Evolutionary conservation across 2,329 filamentous ascomycete species (phyloP), one percentile per base, ranked within the genome.

Genomic region (Hirsutella thompsonii): DNA sequence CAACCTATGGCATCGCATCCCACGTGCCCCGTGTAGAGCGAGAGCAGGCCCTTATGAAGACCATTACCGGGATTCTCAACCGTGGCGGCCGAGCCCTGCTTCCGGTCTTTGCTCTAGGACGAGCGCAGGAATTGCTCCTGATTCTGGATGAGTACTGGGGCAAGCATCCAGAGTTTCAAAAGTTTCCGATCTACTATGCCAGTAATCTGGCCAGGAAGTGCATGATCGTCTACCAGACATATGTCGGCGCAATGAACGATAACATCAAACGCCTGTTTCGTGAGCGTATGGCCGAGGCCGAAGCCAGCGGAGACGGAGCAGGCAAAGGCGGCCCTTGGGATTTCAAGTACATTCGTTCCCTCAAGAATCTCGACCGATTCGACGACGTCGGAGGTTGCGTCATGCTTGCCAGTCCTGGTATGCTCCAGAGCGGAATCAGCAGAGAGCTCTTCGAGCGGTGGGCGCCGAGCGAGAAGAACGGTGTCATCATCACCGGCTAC

Each of bases 211-310:
- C 92, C 1, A 73, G 90, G 47, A 92, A 94, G 62, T 98, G 92
- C 65, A 98, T 98, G 92, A 77, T 95, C 23, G 88, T 96, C 3
- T 98, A 98, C 57, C 92, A 96, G 59, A 98, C 92, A 2, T 98
- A 96, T 54, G 87, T 96, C 38, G 87, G 89, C 38, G 88, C 89
- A 42, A 98, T 98, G 92, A 98, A 98, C 58, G 90, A 96, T 55
- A 96, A 95, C 54, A 96, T 98, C 68, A 95, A 94, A 60, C 78
- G 86, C 10, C 74, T 94, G n/a, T 95, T 95, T 62, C 75, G 83
- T 40, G 88, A 93, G 60, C 79, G 87, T 37, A 93, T 94, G 78
- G 87, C 86, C 4, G 87, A 94, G 58, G 85, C 87, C 9, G 86
- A 94, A 58, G 81, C 83, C 0, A 80, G 79, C 28, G 84, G 85